These are phyloP conservation scores for Dactylonectria estremocensis DNA, from an alignment of 2,329 filamentous ascomycete species.

Conservation along the genomic window DNA sequence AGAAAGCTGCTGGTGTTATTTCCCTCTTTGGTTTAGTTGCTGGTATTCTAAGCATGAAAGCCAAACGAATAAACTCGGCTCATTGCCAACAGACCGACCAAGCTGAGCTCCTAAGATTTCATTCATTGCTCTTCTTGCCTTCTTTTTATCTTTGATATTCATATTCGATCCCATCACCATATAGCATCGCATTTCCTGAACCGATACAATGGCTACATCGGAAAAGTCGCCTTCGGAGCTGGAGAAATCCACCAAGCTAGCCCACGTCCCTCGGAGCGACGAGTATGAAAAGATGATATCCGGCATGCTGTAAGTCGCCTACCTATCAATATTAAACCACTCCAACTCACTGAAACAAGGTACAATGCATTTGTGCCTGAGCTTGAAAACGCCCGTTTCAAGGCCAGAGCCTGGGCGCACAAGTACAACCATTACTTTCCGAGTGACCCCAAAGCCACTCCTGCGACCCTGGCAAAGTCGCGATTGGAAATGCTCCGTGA, in stretches of 20 bases:
- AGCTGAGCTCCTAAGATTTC: neutral
- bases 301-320: conserved; percentile 67
- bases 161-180: neutral
- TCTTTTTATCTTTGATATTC: neutral
- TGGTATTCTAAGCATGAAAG: too few relatives aligned
- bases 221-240: conserved; percentile 33
- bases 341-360: conserved; percentile 44
- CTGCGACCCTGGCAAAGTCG: conserved; percentile 41
- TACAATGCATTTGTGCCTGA: conserved; percentile 63
- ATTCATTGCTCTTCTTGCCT: neutral
- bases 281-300: conserved; percentile 77
- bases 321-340: neutral
- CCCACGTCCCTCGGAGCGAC: conserved; percentile 70
- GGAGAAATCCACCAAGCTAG: conserved; percentile 49
- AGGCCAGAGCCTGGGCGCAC: conserved; percentile 64
- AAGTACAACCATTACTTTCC: conserved; percentile 69
- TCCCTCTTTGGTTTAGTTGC: conserved; percentile 30
- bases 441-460: conserved; percentile 44
- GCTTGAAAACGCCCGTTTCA: conserved; percentile 62
- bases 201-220: conserved; percentile 28
- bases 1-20: conserved; percentile 26
- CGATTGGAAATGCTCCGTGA: conserved; percentile 57
- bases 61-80: neutral
- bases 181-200: neutral
- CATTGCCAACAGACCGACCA: neutral